Percentiles rank a stretch among this genome's conserved stretches.
Evolutionary conservation across 768 basidiomycete species (phyloP).

Genomic region (Boletus subcaerulescens): DNA sequence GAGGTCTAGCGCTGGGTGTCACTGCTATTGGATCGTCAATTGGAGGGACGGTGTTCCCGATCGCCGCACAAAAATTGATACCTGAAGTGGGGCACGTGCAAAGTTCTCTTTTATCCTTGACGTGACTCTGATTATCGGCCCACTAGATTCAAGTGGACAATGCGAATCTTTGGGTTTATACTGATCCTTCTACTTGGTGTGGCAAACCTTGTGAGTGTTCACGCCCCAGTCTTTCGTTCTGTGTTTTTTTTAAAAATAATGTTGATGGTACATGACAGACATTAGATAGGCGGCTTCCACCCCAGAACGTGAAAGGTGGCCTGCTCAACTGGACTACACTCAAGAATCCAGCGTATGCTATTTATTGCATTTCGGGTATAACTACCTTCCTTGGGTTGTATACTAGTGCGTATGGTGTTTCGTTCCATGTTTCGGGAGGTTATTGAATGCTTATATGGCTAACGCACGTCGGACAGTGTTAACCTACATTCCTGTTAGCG

Average conservation of each 20-base stretch:
- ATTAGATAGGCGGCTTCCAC: constrained; percentile 50
- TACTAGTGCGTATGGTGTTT: constrained; percentile 41
- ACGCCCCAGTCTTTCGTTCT: neutral
- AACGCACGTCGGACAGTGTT: constrained; percentile 41
- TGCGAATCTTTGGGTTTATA: constrained; percentile 67
- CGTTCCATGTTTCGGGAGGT: too few relatives aligned
- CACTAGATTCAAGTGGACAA: constrained; percentile 72
- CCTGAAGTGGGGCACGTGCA: constrained; percentile 49
- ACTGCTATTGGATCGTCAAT: constrained; percentile 63
- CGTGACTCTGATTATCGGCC: neutral
- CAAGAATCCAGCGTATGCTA: constrained; percentile 42
- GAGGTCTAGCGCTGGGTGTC: constrained; percentile 58
- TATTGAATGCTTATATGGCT: neutral
- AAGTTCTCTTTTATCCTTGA: neutral
- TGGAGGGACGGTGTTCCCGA: constrained; percentile 69
- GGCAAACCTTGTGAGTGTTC: constrained; percentile 48
- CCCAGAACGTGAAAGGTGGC: constrained; percentile 51
- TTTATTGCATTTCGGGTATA: constrained; percentile 58
- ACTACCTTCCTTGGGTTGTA: constrained; percentile 67
- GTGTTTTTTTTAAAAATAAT: neutral
- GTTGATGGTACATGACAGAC: constrained; percentile 11
- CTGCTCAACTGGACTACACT: constrained; percentile 55
- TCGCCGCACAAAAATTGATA: constrained; percentile 54
- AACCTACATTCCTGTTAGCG: constrained; percentile 64
- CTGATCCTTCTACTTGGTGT: constrained; percentile 49